These are phyloP conservation scores for Diaporthe ampelina DNA, from an alignment of 2,329 filamentous ascomycete genomes.

Conservation along the genomic window DNA sequence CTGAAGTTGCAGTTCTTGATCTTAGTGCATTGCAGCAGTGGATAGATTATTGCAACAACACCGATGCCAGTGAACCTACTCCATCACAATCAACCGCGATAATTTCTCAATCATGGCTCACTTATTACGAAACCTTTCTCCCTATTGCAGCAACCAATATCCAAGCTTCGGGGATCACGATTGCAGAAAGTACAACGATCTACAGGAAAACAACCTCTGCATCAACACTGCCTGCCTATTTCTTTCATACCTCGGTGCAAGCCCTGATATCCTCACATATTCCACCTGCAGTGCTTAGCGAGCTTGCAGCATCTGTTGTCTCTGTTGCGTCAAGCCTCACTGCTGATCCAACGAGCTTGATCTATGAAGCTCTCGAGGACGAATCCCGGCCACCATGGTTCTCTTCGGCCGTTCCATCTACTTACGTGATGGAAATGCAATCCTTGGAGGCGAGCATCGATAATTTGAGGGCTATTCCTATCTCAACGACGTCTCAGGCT, in stretches of 20 bases:
- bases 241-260: background rate
- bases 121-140: background rate
- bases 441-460: background rate
- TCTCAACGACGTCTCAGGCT: background rate
- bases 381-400: constrained; percentile 29
- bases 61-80: background rate
- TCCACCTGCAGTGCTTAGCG: background rate
- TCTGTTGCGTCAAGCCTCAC: constrained; percentile 4
- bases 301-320: constrained; percentile 5
- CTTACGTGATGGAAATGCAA: background rate
- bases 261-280: constrained; percentile 11
- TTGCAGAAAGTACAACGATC: background rate
- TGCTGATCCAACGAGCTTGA: background rate
- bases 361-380: constrained; percentile 29
- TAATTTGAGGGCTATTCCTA: background rate
- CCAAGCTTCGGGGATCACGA: background rate
- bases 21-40: too few relatives aligned
- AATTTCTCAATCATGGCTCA: background rate
- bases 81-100: background rate
- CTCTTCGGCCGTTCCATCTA: constrained; percentile 10
- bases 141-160: background rate
- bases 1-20: too few relatives aligned
- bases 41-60: background rate
- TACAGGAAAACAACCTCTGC: background rate
- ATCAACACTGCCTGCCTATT: background rate